phyloP scores from a whole-genome alignment of 495 filamentous ascomycete genomes.

The Copromyces sp. region DNA sequence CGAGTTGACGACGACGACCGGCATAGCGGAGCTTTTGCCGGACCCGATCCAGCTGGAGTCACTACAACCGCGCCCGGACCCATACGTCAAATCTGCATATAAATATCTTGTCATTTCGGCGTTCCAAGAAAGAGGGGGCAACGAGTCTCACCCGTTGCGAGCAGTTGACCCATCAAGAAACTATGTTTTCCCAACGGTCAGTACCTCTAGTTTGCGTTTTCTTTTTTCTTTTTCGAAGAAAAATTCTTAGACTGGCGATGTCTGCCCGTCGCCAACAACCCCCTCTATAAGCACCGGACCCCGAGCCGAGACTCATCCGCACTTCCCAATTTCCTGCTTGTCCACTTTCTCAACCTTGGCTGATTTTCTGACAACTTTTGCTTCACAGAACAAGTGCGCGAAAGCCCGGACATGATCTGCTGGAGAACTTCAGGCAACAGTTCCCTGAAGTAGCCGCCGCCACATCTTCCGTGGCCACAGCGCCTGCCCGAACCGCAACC shows the following conservation, averaged over 20 bases:
- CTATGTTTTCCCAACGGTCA: slow-evolving; percentile 32
- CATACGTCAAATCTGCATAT: neutral
- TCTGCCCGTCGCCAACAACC: neutral
- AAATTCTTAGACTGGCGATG: neutral
- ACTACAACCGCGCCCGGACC: neutral
- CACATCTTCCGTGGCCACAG: slow-evolving; percentile 20
- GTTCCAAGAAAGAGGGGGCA: neutral
- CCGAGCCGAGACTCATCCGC: neutral
- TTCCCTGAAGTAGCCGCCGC: slow-evolving; percentile 54
- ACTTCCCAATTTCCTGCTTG: neutral
- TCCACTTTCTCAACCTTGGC: neutral
- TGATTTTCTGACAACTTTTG: slow-evolving; percentile 17
- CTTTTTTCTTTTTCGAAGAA: neutral
- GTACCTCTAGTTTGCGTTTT: neutral
- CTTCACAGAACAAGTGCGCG: slow-evolving; percentile 62
- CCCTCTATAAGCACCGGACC: neutral
- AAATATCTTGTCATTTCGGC: neutral
- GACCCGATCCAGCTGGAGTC: neutral
- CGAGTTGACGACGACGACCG: neutral
- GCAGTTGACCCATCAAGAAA: slow-evolving; percentile 4
- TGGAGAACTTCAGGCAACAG: slow-evolving; percentile 69
- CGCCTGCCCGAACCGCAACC: slow-evolving; percentile 26
- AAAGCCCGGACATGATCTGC: slow-evolving; percentile 77
- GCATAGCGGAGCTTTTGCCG: neutral
- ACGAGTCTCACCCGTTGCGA: neutral